Evolutionary conservation across 2,329 filamentous ascomycete genomes (phyloP).

Genomic region (Diaporthe citrichinensis): DNA sequence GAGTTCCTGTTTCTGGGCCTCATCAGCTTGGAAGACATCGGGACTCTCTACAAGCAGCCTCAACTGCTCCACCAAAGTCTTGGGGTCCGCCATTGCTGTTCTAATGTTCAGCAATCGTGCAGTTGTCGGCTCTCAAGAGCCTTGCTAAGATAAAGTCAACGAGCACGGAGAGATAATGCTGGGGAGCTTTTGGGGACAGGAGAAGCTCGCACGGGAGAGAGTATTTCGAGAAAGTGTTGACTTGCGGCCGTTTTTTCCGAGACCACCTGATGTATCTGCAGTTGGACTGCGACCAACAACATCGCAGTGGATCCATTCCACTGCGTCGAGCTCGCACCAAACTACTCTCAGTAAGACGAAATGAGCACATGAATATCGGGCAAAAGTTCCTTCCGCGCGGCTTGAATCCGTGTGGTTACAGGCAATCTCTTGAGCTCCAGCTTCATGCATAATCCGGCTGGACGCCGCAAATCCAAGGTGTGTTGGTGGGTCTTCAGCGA

Average conservation of each 20-base stretch:
- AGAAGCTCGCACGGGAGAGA: neutral
- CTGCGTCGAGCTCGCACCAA: neutral
- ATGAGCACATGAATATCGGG: neutral
- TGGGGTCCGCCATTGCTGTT: neutral
- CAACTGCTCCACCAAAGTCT: neutral
- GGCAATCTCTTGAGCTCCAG: neutral
- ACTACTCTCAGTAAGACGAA: neutral
- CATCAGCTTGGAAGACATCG: neutral
- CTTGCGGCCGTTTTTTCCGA: neutral
- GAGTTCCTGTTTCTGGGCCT: conserved; percentile 14
- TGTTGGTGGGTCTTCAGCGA: too few relatives aligned
- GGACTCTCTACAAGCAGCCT: neutral
- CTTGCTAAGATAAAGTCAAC: neutral
- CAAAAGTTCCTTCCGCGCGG: neutral
- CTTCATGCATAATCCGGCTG: neutral
- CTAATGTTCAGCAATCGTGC: neutral
- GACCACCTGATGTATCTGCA: neutral
- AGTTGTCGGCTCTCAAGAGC: too few relatives aligned
- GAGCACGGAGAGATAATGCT: neutral
- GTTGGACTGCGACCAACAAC: neutral
- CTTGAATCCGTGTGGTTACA: too few relatives aligned
- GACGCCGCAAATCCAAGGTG: too few relatives aligned
- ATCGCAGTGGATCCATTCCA: neutral
- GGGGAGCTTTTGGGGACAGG: too few relatives aligned
- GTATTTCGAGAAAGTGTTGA: neutral